phyloP scores from a whole-genome alignment of 257 asterid species.

The Fraxinus americana region DNA sequence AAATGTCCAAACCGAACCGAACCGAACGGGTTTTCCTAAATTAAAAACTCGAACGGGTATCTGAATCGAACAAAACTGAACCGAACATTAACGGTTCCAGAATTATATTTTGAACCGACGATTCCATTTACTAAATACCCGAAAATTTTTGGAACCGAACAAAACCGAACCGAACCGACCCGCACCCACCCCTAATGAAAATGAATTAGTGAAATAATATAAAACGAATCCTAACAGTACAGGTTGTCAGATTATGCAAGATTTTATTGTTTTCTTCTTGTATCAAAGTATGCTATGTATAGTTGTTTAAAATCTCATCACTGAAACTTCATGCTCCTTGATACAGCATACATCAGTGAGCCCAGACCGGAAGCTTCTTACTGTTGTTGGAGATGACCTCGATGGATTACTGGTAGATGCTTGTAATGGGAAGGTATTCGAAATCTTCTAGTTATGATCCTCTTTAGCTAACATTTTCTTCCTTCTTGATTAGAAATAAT shows the following conservation, averaged over 20 bases:
- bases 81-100: no score
- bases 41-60: no score
- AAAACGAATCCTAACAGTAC: no score
- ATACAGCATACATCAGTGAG: constrained; percentile 77
- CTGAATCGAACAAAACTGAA: no score
- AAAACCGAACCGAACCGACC: no score
- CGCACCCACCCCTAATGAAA: no score
- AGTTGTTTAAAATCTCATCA: constrained; percentile 6
- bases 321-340: constrained; percentile 19
- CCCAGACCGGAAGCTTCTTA: constrained; percentile 66
- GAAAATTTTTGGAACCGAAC: no score
- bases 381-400: constrained; percentile 69
- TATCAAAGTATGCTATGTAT: background rate
- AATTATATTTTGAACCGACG: no score
- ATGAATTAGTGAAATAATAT: no score
- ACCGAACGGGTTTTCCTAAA: no score
- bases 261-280: background rate
- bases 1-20: no score
- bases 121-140: no score
- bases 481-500: background rate
- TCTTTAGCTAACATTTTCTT: background rate
- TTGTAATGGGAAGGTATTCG: constrained; percentile 63
- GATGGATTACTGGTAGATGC: constrained; percentile 69
- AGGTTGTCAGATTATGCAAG: background rate
- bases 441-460: background rate